Conservation (phyloP, 352 stramenopile genomes). For the Pythium grandisporangium region DNA sequence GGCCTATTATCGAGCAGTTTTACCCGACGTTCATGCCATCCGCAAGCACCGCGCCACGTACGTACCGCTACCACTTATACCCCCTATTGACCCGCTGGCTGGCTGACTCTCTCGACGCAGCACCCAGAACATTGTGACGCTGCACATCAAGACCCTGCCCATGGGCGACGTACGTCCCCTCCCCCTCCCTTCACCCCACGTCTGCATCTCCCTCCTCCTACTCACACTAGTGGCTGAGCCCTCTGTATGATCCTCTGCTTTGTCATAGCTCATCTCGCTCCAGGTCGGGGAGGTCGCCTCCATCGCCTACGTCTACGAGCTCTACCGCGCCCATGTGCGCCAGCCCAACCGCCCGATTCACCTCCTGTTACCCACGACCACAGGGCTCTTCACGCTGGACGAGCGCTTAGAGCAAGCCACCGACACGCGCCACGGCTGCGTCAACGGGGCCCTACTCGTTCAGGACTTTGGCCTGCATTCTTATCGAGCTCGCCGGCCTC, state of each 20-base stretch:
- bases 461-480: conserved; percentile 55
- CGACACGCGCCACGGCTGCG: conserved; percentile 46
- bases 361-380: conserved; percentile 52
- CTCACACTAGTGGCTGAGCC: too few species aligned
- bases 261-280: conserved; percentile 44
- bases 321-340: conserved; percentile 58
- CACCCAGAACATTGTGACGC: conserved; percentile 37
- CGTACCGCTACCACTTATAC: too few species aligned
- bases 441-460: conserved; percentile 53
- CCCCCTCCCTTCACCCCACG: neutral
- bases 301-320: conserved; percentile 65
- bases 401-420: conserved; percentile 52
- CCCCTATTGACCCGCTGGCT: neutral
- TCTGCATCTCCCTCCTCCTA: neutral
- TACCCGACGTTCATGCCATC: conserved; percentile 39
- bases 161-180: conserved; percentile 41
- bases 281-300: conserved; percentile 38
- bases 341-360: conserved; percentile 49
- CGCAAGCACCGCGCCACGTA: conserved; percentile 52
- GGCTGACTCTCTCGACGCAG: conserved; percentile 9
- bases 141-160: conserved; percentile 75
- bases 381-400: conserved; percentile 62
- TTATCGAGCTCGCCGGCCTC: neutral
- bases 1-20: conserved; percentile 39
- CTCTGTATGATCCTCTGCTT: neutral